These are phyloP conservation scores for Penstemon eatonii DNA, from an alignment of 257 asterid species.

Conservation along the genomic window DNA sequence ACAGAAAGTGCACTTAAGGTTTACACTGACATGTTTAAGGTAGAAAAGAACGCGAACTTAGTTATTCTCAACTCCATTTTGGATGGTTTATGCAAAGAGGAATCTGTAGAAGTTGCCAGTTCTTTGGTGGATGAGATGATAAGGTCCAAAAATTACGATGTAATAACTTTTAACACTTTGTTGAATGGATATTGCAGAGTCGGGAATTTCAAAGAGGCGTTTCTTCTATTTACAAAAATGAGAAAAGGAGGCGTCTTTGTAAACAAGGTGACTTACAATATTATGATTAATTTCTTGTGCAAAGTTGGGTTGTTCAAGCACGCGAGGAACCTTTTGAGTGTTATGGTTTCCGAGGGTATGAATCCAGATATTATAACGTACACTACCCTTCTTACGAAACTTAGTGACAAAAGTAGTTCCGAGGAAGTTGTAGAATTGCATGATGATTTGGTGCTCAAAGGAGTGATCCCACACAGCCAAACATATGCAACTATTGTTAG, in stretches of 20 bases:
- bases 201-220: conserved; percentile 49
- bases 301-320: conserved; percentile 52
- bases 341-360: conserved; percentile 49
- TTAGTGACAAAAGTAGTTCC: conserved; percentile 34
- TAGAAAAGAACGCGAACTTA: conserved; percentile 52
- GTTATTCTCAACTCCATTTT: conserved; percentile 64
- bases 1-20: conserved; percentile 41
- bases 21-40: conserved; percentile 52
- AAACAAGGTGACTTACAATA: conserved; percentile 55
- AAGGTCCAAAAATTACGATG: conserved; percentile 43
- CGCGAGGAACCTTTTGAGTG: conserved; percentile 47
- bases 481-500: conserved; percentile 48
- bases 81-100: conserved; percentile 64
- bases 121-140: conserved; percentile 47
- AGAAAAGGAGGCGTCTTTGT: conserved; percentile 45
- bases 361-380: conserved; percentile 58
- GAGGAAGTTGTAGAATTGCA: conserved; percentile 61
- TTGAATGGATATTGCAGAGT: conserved; percentile 52
- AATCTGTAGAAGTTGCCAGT: conserved; percentile 38
- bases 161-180: conserved; percentile 56
- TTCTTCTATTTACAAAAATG: conserved; percentile 50
- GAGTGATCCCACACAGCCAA: conserved; percentile 44
- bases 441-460: conserved; percentile 54
- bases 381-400: conserved; percentile 48
- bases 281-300: conserved; percentile 58